phyloP scores from a whole-genome alignment of 1,284 basidiomycete genomes.

The Exobasidium cylindrosporum region DNA sequence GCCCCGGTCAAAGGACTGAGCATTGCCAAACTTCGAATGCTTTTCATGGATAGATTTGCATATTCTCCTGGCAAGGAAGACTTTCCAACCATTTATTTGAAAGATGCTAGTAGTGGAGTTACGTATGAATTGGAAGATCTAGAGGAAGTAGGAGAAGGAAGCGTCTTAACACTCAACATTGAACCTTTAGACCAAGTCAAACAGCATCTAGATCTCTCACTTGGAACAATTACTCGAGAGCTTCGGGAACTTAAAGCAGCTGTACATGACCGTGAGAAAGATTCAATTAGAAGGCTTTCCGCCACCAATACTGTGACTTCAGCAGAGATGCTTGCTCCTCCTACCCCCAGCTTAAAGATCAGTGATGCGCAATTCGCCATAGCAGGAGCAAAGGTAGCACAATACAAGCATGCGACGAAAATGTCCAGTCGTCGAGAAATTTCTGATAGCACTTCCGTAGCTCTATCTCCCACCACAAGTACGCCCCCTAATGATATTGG shows the following conservation, averaged over 20 bases:
- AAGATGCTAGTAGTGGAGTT: conserved; percentile 83
- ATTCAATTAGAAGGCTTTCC: conserved; percentile 17
- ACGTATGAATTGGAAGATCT: conserved; percentile 94
- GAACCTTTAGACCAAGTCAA: conserved; percentile 98
- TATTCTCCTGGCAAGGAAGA: conserved; percentile 85
- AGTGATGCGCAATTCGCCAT: conserved; percentile 49
- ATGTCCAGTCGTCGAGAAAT: conserved; percentile 1
- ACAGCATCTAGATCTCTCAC: conserved; percentile 90
- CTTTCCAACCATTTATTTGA: conserved; percentile 92
- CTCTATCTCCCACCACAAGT: background rate
- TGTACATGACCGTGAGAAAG: conserved; percentile 58
- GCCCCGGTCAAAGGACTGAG: conserved; percentile 58
- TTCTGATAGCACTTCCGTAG: conserved; percentile 8
- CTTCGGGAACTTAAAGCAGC: conserved; percentile 81
- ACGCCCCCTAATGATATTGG: background rate
- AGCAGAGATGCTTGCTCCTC: background rate
- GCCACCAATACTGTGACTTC: background rate
- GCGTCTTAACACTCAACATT: conserved; percentile 85
- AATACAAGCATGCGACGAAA: conserved; percentile 33
- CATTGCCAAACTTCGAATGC: conserved; percentile 70
- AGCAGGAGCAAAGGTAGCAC: conserved; percentile 45
- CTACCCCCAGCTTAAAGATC: conserved; percentile 24
- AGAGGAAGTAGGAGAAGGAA: conserved; percentile 84
- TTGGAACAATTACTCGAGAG: conserved; percentile 79
- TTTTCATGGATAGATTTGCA: conserved; percentile 93